Conservation (phyloP, 2,329 filamentous ascomycete genomes). For the Fusarium illudens region DNA sequence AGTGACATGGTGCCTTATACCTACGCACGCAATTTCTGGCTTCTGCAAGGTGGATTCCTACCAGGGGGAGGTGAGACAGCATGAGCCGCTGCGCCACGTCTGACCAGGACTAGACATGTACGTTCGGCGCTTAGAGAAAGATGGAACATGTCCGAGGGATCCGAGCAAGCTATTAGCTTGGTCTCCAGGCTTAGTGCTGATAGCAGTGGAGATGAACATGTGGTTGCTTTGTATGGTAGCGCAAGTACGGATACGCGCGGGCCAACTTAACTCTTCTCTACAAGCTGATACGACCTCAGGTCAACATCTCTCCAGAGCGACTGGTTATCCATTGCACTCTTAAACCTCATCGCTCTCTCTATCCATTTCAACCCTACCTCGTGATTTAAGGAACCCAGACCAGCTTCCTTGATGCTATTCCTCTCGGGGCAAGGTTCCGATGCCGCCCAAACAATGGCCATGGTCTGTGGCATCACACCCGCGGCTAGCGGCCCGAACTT, state of each 20-base stretch:
- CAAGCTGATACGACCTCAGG: neutral
- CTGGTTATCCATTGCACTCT: neutral
- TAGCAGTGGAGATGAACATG: neutral
- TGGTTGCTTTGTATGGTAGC: neutral
- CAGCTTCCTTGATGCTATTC: neutral
- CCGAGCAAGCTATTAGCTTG: neutral
- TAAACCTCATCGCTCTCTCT: neutral
- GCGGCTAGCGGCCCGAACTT: neutral
- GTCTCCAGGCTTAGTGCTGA: neutral
- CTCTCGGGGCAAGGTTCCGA: neutral
- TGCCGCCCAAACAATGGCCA: neutral
- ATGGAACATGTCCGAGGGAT: neutral
- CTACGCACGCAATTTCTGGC: no score
- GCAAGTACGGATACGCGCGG: no score
- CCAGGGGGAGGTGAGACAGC: neutral
- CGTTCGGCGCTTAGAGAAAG: neutral
- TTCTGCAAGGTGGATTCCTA: neutral
- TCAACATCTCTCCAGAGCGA: neutral
- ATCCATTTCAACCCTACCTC: neutral
- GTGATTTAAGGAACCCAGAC: neutral
- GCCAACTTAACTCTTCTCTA: neutral
- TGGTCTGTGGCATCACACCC: neutral
- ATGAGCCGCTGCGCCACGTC: neutral
- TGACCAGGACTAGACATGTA: neutral
- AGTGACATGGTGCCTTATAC: neutral